Conservation (phyloP, 768 basidiomycete species). For the Naganishia vishniacii region DNA sequence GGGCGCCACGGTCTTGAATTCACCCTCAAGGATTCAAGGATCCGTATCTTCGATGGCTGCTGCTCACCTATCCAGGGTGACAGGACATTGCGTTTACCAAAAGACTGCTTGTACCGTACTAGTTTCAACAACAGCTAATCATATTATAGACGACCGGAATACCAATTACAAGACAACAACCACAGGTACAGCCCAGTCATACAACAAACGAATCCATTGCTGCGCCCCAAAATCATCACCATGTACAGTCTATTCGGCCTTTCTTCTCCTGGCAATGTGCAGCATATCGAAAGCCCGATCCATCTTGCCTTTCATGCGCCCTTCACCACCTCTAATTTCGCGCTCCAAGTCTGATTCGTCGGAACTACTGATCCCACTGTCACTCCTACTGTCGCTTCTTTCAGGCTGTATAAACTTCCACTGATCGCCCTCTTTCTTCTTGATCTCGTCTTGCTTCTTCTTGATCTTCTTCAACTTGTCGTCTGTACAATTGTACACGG, state of each 20-base stretch:
- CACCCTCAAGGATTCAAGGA: no score
- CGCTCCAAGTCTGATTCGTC: slow-evolving; percentile 38
- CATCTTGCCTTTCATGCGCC: slow-evolving; percentile 4
- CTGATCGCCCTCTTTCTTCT: slow-evolving; percentile 42
- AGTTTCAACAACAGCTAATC: neutral
- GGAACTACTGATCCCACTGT: slow-evolving; percentile 38
- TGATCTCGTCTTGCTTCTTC: slow-evolving; percentile 45
- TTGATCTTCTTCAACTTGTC: slow-evolving; percentile 50
- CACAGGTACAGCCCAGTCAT: neutral
- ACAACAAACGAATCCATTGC: neutral
- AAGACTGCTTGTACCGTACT: no score
- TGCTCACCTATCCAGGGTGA: no score
- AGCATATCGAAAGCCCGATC: slow-evolving; percentile 19
- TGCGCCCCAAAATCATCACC: neutral
- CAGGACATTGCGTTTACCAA: no score
- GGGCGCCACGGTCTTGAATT: no score
- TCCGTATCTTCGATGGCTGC: no score
- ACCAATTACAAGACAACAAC: neutral
- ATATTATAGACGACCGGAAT: neutral
- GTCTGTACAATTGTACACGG: slow-evolving; percentile 55
- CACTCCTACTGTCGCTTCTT: slow-evolving; percentile 27
- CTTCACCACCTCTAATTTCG: slow-evolving; percentile 19
- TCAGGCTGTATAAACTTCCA: slow-evolving; percentile 36
- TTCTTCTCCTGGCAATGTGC: neutral
- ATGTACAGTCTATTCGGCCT: neutral